A percentile compares a stretch with the other conserved stretches of the same genome.
Evolutionary conservation across 2,329 filamentous ascomycete species (phyloP).

Genomic region (Colletotrichum tabaci): DNA sequence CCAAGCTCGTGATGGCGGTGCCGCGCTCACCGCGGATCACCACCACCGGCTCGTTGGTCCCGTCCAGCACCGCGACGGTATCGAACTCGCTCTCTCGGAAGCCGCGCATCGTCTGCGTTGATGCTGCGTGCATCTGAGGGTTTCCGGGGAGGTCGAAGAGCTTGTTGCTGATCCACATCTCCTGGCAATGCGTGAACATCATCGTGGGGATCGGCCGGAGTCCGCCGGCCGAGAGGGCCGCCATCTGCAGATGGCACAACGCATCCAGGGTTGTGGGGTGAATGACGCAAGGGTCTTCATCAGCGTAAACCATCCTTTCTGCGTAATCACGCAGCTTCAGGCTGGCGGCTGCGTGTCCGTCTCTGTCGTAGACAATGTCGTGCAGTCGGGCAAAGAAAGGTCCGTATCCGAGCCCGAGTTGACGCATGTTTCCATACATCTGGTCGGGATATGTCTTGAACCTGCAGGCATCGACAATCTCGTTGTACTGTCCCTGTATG

Average conservation of each 20-base stretch:
- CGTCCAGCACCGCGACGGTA: neutral
- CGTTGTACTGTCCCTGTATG: too few species aligned
- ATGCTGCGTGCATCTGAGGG: neutral
- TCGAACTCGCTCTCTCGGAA: slow-evolving; percentile 22
- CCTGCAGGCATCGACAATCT: neutral
- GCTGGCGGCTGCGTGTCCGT: slow-evolving; percentile 13
- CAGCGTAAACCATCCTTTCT: slow-evolving; percentile 31
- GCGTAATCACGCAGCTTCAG: slow-evolving; percentile 15
- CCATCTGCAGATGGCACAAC: slow-evolving; percentile 25
- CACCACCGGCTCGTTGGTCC: slow-evolving; percentile 11
- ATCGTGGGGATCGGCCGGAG: slow-evolving; percentile 16
- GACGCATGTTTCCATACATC: slow-evolving; percentile 17
- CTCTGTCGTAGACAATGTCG: slow-evolving; percentile 21
- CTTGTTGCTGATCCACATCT: slow-evolving; percentile 15
- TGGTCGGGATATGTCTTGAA: slow-evolving; percentile 7
- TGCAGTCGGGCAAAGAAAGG: slow-evolving; percentile 29
- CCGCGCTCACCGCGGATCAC: slow-evolving; percentile 13
- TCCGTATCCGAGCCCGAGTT: slow-evolving; percentile 33
- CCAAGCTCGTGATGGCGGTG: slow-evolving; percentile 22
- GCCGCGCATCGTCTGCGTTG: slow-evolving; percentile 16
- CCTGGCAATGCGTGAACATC: slow-evolving; percentile 26
- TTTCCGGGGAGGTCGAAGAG: slow-evolving; percentile 7
- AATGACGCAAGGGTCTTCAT: slow-evolving; percentile 33
- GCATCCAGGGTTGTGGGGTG: slow-evolving; percentile 33
- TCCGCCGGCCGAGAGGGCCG: slow-evolving; percentile 8